A percentile compares a stretch with the other conserved stretches of the same genome.
phyloP scores from a whole-genome alignment of 169 alveolate species.

The Cryptosporidium baileyi region DNA sequence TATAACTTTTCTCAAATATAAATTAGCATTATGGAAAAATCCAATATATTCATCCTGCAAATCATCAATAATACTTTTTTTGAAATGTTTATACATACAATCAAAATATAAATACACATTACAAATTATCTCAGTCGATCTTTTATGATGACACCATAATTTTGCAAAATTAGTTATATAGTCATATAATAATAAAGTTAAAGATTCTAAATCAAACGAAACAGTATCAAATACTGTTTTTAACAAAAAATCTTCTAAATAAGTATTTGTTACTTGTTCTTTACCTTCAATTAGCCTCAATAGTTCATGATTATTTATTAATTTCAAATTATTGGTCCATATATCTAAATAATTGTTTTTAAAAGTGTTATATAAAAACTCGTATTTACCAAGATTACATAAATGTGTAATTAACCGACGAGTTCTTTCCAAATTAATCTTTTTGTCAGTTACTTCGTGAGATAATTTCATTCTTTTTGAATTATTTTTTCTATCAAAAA shows the following conservation, averaged over 20 bases:
- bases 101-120: constrained; percentile 46
- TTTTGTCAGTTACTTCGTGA: background rate
- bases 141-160: constrained; percentile 48
- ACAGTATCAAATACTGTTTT: background rate
- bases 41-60: constrained; percentile 17
- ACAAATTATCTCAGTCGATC: constrained; percentile 46
- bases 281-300: background rate
- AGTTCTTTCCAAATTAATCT: constrained; percentile 22
- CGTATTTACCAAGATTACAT: constrained; percentile 36
- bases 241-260: background rate
- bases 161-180: constrained; percentile 2
- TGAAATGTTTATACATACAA: constrained; percentile 29
- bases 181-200: background rate
- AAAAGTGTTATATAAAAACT: constrained; percentile 30
- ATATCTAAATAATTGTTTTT: background rate
- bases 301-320: background rate
- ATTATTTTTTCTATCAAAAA: background rate
- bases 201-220: background rate
- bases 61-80: background rate
- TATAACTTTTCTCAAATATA: background rate
- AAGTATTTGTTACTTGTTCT: background rate
- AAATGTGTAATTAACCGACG: constrained; percentile 20
- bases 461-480: constrained; percentile 15
- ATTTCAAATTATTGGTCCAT: constrained; percentile 8
- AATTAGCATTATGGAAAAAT: constrained; percentile 22